Evolutionary conservation across 208 protist genomes (phyloP).

Genomic region (Wallacemonas sp.): DNA sequence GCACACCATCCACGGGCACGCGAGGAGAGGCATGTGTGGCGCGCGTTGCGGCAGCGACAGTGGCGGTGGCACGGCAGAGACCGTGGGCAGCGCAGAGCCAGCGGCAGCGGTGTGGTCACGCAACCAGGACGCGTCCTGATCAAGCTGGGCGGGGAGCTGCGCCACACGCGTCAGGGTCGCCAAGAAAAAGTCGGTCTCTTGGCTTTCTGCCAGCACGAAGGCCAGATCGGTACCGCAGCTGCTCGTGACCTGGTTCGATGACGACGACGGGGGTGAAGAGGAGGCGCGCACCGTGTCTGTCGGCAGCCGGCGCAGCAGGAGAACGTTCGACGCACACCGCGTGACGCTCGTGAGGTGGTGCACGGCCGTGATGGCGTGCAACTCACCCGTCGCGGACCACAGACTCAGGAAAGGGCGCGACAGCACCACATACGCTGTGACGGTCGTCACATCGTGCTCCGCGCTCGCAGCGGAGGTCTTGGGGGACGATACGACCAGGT

Average conservation of each 20-base stretch:
- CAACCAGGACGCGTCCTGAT: not conserved
- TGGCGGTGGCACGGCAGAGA: not conserved
- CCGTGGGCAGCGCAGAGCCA: not conserved
- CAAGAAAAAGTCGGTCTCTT: constrained; percentile 9
- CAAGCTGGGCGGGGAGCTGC: not conserved
- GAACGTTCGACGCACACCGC: not conserved
- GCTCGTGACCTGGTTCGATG: not conserved
- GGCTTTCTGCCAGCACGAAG: not conserved
- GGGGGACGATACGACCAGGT: not conserved
- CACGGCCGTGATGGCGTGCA: not conserved
- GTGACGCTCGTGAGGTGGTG: not conserved
- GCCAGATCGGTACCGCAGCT: not conserved
- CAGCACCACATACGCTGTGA: not conserved
- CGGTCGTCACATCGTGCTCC: not conserved
- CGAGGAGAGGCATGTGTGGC: too few species aligned
- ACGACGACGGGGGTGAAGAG: not conserved
- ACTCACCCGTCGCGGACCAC: not conserved
- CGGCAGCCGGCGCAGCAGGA: not conserved
- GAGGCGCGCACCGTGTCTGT: not conserved
- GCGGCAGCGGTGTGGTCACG: not conserved
- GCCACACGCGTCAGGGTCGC: not conserved
- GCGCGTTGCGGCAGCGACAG: too few species aligned
- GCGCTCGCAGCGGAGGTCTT: not conserved
- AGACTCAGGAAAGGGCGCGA: constrained; percentile 1
- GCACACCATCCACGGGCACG: too few species aligned